Base-by-base conservation (phyloP, 2,329 filamentous ascomycete species). In the Ophiobolus disseminans region DNA sequence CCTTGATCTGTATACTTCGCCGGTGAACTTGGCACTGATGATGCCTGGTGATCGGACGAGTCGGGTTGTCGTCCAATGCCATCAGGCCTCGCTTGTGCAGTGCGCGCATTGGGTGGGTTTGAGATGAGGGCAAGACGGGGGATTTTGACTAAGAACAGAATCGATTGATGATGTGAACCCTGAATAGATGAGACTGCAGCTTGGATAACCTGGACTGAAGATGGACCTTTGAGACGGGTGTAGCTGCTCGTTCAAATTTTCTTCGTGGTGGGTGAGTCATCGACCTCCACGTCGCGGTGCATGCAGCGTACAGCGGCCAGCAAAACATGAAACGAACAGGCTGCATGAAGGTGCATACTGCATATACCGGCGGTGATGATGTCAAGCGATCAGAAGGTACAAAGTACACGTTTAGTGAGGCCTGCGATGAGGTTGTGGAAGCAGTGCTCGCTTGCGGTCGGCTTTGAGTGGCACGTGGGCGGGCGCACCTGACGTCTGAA, bases 261-360 rank as follows among this genome's bases (percentile, higher is more conserved):
- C 23, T 34, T 60, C 52, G 47, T 46, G 44, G 40, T 53, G 52
- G 52, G 55, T 72, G 69, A 72, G 58, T 72, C 69, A 71, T 57
- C 53, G 45, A 46, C 50, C 32, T 62, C 55, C 66, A 72, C 68
- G 65, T 72, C 52, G 65, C 48, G 34, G 40, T 62, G 63, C 65
- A 69, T 68, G 61, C 60, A 61, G 55, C 42, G 42, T 20, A 19
- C 25, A 46, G 44, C 52, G 42, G 54, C 58, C 60, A 56, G 57
- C 66, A 64, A 52, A 57, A 56, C 52, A 48, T 67, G 67, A 69
- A 72, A 71, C 66, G 16, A 23, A 43, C 40, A 51, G 25, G 40
- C 53, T 53, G 50, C 50, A 39, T 63, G 59, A 48, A 54, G 42
- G 40, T 42, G 53, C 53, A 59, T 28, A 9, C 9, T 10, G 25